Base-by-base conservation (phyloP, 2,329 filamentous ascomycete species). In the Cladosporium sphaerospermum region DNA sequence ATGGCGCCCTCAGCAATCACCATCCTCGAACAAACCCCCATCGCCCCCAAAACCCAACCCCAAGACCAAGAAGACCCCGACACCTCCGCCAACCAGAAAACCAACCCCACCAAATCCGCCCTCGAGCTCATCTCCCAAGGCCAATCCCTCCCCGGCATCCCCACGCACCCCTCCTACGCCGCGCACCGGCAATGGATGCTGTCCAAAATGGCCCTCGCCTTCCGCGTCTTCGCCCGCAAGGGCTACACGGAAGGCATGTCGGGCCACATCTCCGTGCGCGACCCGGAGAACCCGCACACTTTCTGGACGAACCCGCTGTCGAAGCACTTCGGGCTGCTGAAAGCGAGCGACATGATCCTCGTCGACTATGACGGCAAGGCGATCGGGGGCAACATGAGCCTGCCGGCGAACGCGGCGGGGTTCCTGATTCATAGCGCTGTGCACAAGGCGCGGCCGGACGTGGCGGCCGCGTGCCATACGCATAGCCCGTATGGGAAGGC, bases 221-320 rank as follows among this genome's bases (percentile, higher is more conserved):
- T 88, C 68, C 81, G 85, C 28, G 77, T 85, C 63, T 87, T 85
- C 65, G 75, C 82, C 1, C 78, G 83, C 44, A 78, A 81, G 60
- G 82, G 81, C 46, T 86, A 81, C 67, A 82, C 80, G 0, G 84
- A 88, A 67, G 85, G 85, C 52, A 85, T 86, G 73, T 75, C 76
- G 28, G 84, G 84, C 0, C 84, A 87, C 66, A 88, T 88, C 58
- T 78, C 74, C 11, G 79, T 87, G 1, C 76, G 83, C 10, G 84
- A 88, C 63, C 83, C 84, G 0, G 82, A 86, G 64, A 73, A 79
- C 59, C 70, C 72, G 0, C 72, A 80, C 55, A 74, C 75, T 11
- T 84, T 86, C 68, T 89, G 86, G 85, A 88, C 85, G 64, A 88
- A 81, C 71, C 84, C 69, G 53, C 71, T 87, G 1, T 83, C 80